Evolutionary conservation across 768 basidiomycete species (phyloP).

Genomic region (Pilatotrama ljubarskyi): DNA sequence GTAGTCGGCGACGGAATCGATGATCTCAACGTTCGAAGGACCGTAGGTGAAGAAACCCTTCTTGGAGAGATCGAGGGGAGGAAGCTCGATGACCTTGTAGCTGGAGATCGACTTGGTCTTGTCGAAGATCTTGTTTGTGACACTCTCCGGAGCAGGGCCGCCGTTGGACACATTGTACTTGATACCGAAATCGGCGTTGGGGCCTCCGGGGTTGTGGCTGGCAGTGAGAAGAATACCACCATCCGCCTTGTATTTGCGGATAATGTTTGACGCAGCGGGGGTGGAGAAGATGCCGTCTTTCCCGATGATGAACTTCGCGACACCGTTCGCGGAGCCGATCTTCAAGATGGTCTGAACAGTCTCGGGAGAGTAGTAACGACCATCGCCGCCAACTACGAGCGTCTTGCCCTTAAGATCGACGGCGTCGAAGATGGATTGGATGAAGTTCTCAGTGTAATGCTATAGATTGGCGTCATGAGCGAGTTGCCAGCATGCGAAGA

Average conservation of each 20-base stretch:
- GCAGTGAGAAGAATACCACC: conserved; percentile 98
- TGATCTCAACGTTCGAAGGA: conserved; percentile 81
- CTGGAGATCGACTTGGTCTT: conserved; percentile 81
- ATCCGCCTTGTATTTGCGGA: conserved; percentile 93
- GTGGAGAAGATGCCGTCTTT: conserved; percentile 92
- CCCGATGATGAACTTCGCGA: conserved; percentile 89
- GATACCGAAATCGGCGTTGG: conserved; percentile 98
- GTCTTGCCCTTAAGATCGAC: conserved; percentile 80
- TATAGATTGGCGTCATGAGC: conserved; percentile 36
- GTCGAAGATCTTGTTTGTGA: conserved; percentile 95
- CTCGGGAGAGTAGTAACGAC: conserved; percentile 87
- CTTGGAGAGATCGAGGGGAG: conserved; percentile 79
- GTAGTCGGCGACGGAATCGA: conserved; percentile 94
- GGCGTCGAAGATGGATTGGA: conserved; percentile 91
- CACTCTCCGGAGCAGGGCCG: conserved; percentile 93
- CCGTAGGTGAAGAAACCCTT: conserved; percentile 80
- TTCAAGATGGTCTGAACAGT: conserved; percentile 89
- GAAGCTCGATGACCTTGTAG: conserved; percentile 83
- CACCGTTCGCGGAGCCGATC: conserved; percentile 93
- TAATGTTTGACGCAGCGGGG: conserved; percentile 94
- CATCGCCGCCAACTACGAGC: conserved; percentile 96
- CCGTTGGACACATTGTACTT: conserved; percentile 99
- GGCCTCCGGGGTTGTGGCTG: conserved; percentile 97
- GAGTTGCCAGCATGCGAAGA: background rate
- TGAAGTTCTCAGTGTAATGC: conserved; percentile 99